Evolutionary conservation across 139 green algal species (phyloP).

Genomic region (Volvox africanus): DNA sequence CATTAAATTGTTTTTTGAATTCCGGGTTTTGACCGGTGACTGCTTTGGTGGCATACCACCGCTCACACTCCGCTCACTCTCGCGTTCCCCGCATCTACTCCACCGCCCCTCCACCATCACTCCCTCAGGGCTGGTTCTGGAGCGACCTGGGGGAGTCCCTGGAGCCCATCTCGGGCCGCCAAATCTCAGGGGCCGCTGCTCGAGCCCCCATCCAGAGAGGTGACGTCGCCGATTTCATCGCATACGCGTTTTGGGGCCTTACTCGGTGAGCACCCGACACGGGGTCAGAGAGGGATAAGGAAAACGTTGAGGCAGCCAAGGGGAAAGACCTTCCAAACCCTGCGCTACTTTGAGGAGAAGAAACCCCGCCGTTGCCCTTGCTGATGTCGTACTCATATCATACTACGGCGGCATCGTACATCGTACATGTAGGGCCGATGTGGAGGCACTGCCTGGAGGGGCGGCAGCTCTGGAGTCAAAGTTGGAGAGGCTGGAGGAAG

Average conservation of each 20-base stretch:
- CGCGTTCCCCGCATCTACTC: too few relatives aligned
- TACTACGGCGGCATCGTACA: neutral
- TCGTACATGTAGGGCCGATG: constrained; percentile 14
- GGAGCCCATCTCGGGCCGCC: too few relatives aligned
- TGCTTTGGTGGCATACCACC: too few relatives aligned
- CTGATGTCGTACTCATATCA: neutral
- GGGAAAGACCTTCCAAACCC: too few relatives aligned
- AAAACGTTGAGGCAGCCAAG: too few relatives aligned
- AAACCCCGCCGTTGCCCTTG: neutral
- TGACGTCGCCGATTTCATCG: constrained; percentile 19
- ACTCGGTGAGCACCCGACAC: neutral
- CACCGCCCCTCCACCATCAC: too few relatives aligned
- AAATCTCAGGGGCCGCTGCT: too few relatives aligned
- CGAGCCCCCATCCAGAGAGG: neutral
- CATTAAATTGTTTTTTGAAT: too few relatives aligned
- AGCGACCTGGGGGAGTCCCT: neutral
- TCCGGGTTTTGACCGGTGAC: too few relatives aligned
- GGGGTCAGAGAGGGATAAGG: too few relatives aligned
- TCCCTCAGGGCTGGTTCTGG: constrained; percentile 39
- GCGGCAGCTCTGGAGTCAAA: neutral
- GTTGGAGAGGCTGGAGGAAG: constrained; percentile 28
- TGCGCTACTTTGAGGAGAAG: too few relatives aligned
- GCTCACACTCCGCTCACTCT: too few relatives aligned
- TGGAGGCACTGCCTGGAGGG: constrained; percentile 29
- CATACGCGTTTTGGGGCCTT: constrained; percentile 37